These are phyloP conservation scores for Solanum bulbocastanum DNA, from an alignment of 257 asterid genomes.

Conservation along the genomic window DNA sequence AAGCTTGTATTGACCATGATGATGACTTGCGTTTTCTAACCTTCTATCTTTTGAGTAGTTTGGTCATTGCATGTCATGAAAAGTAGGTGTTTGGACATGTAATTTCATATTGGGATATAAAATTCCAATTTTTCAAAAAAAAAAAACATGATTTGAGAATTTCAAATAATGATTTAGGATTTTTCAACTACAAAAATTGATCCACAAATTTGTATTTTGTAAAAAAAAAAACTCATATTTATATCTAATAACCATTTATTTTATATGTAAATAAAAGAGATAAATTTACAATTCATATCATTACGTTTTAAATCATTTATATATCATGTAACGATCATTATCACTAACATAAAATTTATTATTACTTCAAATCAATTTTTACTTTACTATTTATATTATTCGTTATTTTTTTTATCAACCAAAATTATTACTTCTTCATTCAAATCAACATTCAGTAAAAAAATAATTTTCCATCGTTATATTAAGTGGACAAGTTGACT, in stretches of 20 bases:
- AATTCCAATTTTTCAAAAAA: background rate
- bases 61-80: background rate
- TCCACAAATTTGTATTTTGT: background rate
- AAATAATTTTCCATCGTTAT: background rate
- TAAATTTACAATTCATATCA: too few relatives aligned
- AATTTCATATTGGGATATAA: too few relatives aligned
- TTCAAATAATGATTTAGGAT: background rate
- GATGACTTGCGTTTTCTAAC: too few relatives aligned
- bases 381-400: too few relatives aligned
- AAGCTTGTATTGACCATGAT: too few relatives aligned
- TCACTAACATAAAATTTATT: background rate
- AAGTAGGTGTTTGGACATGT: background rate
- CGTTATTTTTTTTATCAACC: background rate
- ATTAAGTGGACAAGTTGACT: background rate
- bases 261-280: too few relatives aligned
- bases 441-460: background rate
- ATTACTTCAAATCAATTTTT: too few relatives aligned
- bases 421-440: background rate
- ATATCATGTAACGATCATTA: background rate
- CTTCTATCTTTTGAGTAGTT: too few relatives aligned
- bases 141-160: background rate
- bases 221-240: too few relatives aligned
- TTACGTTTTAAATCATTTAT: background rate
- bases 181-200: background rate
- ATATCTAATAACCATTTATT: too few relatives aligned